Conservation (phyloP, 2,329 filamentous ascomycete genomes). For the Pestalotiopsis fici region DNA sequence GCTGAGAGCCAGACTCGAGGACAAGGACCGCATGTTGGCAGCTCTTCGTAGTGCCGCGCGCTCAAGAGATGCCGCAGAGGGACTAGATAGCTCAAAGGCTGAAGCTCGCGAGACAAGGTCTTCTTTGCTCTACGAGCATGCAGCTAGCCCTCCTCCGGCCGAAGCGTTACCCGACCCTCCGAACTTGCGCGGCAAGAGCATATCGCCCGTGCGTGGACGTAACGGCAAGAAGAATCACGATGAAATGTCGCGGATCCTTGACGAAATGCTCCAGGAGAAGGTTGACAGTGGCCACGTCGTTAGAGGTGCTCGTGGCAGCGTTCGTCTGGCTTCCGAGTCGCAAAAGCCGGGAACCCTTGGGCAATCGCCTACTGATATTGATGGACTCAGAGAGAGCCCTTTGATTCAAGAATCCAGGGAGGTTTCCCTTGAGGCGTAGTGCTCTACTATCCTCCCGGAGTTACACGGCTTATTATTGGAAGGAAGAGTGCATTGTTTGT, state of each 20-base stretch:
- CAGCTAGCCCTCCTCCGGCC: conserved; percentile 32
- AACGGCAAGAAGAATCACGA: conserved; percentile 73
- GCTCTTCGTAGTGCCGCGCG: conserved; percentile 84
- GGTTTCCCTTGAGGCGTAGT: conserved; percentile 26
- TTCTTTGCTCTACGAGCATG: conserved; percentile 30
- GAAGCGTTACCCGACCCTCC: conserved; percentile 31
- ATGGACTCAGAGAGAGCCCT: conserved; percentile 39
- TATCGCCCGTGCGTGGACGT: conserved; percentile 45
- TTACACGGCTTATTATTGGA: background rate
- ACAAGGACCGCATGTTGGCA: conserved; percentile 91
- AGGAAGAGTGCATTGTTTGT: background rate
- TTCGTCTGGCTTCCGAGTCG: conserved; percentile 54
- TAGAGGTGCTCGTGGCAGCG: conserved; percentile 66
- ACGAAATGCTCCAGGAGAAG: conserved; percentile 93
- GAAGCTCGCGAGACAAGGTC: conserved; percentile 21
- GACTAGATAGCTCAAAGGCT: conserved; percentile 29
- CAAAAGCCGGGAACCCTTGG: conserved; percentile 38
- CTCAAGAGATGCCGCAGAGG: conserved; percentile 79
- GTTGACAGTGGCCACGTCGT: conserved; percentile 76
- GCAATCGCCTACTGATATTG: conserved; percentile 37
- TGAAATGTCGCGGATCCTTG: conserved; percentile 89
- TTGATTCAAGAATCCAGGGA: conserved; percentile 21
- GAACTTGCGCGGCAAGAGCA: conserved; percentile 23
- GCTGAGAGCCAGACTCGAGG: conserved; percentile 83
- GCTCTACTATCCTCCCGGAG: conserved; percentile 4